phyloP scores from a whole-genome alignment of 2,329 filamentous ascomycete genomes.

The Neobulgaria alba region DNA sequence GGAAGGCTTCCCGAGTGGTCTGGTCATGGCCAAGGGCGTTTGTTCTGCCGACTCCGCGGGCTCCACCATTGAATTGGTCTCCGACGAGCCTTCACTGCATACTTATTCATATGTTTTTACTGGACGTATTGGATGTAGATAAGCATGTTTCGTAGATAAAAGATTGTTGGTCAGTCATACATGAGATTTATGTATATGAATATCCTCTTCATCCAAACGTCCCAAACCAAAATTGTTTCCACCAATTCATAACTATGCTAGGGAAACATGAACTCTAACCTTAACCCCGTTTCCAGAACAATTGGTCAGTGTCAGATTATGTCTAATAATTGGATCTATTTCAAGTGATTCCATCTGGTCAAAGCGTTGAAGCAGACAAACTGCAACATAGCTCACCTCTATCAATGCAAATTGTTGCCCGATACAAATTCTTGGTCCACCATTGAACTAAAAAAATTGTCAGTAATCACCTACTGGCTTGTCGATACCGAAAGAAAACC shows the following conservation, averaged over 20 bases:
- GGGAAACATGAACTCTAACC: constrained; percentile 27
- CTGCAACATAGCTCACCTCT: constrained; percentile 29
- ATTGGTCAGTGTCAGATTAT: constrained; percentile 22
- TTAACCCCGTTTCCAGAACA: constrained; percentile 29
- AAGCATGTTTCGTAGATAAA: no score
- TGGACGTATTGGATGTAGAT: no score
- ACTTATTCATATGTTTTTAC: no score
- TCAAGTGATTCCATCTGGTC: constrained; percentile 28
- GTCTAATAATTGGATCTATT: constrained; percentile 22
- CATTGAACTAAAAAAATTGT: constrained; percentile 26
- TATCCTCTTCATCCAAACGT: no score
- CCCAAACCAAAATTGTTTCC: neutral
- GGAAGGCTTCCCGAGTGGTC: no score
- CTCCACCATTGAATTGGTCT: no score
- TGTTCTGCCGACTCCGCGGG: no score
- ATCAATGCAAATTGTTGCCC: constrained; percentile 33
- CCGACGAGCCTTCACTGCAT: no score
- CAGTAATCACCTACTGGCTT: neutral
- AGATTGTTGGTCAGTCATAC: no score
- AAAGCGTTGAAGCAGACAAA: constrained; percentile 30
- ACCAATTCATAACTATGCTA: neutral
- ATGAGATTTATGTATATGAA: no score
- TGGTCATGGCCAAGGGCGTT: no score
- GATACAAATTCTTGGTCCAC: constrained; percentile 31
- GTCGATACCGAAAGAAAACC: neutral